Conservation (phyloP, 192 early-diverging fungal genomes). For the Entophlyctis luteolus region DNA sequence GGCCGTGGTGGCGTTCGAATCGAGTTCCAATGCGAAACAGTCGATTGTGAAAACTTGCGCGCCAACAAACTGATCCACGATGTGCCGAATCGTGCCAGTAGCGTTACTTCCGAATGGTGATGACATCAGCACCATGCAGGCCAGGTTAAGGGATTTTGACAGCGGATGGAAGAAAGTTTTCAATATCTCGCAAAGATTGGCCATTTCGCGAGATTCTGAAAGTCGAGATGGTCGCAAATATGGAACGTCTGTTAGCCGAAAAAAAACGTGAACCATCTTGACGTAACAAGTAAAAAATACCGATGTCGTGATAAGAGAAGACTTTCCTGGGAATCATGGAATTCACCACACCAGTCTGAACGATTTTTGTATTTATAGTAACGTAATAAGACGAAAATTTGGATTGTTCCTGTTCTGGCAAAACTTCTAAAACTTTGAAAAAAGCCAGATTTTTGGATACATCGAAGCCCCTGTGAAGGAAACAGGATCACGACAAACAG, state of each 20-base stretch:
- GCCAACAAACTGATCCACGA: slow-evolving; percentile 68
- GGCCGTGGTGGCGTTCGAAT: slow-evolving; percentile 78
- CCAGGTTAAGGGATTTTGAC: no score
- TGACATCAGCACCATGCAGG: no score
- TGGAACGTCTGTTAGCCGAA: no score
- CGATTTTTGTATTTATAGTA: slow-evolving; percentile 54
- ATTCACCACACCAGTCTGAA: slow-evolving; percentile 61
- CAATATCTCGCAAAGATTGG: neutral
- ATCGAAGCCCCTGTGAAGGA: neutral
- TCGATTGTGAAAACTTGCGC: slow-evolving; percentile 72
- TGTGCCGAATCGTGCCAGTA: no score
- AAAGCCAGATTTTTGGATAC: slow-evolving; percentile 38
- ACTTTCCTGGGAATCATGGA: slow-evolving; percentile 46
- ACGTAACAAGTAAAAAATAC: slow-evolving; percentile 13
- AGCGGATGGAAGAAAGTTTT: slow-evolving; percentile 63
- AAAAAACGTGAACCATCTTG: no score
- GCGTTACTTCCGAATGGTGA: no score
- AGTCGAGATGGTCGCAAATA: no score
- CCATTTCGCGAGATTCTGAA: neutral
- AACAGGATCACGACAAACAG: neutral
- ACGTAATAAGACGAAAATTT: slow-evolving; percentile 40
- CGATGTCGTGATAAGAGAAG: slow-evolving; percentile 11
- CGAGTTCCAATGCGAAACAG: slow-evolving; percentile 71
- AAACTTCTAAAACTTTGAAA: slow-evolving; percentile 52
- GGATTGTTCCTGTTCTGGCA: slow-evolving; percentile 4